Percentiles rank a stretch among this genome's conserved stretches.
Evolutionary conservation across 179 eudicot species (phyloP).

Genomic region (Patellifolia procumbens): DNA sequence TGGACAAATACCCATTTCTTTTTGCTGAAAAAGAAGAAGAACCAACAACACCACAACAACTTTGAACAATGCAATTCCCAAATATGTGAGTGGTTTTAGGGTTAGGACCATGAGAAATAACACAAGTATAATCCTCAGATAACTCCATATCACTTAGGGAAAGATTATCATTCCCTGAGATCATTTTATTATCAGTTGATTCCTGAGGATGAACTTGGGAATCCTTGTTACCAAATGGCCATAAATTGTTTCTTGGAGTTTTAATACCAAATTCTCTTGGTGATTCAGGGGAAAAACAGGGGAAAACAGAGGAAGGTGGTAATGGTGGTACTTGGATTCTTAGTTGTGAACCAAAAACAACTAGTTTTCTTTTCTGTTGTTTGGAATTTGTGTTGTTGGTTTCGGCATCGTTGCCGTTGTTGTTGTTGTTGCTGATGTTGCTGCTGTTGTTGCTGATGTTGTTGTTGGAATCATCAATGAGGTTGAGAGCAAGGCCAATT

Average conservation of each 20-base stretch:
- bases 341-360: conserved; percentile 65
- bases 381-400: conserved; percentile 20
- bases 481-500: conserved; percentile 72
- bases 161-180: conserved; percentile 12
- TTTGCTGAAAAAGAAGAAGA: conserved; percentile 38
- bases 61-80: conserved; percentile 74
- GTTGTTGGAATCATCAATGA: conserved; percentile 37
- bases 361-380: conserved; percentile 43
- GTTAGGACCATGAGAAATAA: conserved; percentile 78
- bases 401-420: background rate
- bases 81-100: conserved; percentile 75
- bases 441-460: conserved; percentile 21
- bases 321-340: conserved; percentile 57
- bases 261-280: conserved; percentile 75
- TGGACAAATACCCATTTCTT: conserved; percentile 32
- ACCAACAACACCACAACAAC: conserved; percentile 45
- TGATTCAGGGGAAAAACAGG: conserved; percentile 46
- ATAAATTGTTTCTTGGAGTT: conserved; percentile 45
- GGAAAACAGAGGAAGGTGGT: conserved; percentile 37
- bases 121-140: conserved; percentile 87
- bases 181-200: background rate
- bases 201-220: conserved; percentile 32
- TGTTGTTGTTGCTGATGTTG: background rate
- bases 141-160: conserved; percentile 63
- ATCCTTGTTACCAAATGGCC: conserved; percentile 19